Conservation (phyloP, 176 grass and related monocot genomes). For the Leersia perrieri region DNA sequence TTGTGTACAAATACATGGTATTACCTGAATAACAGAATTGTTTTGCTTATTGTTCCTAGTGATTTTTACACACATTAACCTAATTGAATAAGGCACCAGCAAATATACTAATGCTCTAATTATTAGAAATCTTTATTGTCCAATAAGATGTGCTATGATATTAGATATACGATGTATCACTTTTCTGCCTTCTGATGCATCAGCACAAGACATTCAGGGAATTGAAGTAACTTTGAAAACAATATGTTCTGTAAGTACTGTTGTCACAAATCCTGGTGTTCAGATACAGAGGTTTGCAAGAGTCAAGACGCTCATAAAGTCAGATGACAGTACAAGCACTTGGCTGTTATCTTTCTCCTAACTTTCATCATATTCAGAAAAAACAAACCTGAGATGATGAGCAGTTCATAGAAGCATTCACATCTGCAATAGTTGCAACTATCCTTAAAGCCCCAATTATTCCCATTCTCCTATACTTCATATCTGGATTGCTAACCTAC, state of each 20-base stretch:
- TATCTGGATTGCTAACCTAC: slow-evolving; percentile 89
- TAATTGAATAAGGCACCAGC: not conserved
- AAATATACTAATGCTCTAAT: not conserved
- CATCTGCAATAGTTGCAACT: slow-evolving; percentile 63
- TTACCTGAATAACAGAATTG: not conserved
- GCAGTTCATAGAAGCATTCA: slow-evolving; percentile 42
- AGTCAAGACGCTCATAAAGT: not conserved
- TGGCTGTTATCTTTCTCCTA: not conserved
- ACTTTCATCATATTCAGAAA: slow-evolving; percentile 11
- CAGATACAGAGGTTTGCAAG: not conserved
- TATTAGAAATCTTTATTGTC: not conserved
- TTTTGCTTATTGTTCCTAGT: not conserved
- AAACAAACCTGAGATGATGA: slow-evolving; percentile 74
- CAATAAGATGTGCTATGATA: not conserved
- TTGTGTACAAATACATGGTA: slow-evolving; percentile 13
- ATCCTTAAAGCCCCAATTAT: slow-evolving; percentile 94
- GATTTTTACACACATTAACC: not conserved
- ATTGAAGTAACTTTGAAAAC: slow-evolving; percentile 21
- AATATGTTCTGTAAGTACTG: not conserved
- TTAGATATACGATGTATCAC: not conserved
- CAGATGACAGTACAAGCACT: slow-evolving; percentile 1
- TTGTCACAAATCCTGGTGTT: slow-evolving; percentile 10
- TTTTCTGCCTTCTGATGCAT: slow-evolving; percentile 12
- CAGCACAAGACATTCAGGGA: not conserved
- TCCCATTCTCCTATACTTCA: slow-evolving; percentile 88